These are phyloP conservation scores for Keqinozyma sinolaborantium DNA, from an alignment of 1,139 yeast genomes.

Conservation along the genomic window DNA sequence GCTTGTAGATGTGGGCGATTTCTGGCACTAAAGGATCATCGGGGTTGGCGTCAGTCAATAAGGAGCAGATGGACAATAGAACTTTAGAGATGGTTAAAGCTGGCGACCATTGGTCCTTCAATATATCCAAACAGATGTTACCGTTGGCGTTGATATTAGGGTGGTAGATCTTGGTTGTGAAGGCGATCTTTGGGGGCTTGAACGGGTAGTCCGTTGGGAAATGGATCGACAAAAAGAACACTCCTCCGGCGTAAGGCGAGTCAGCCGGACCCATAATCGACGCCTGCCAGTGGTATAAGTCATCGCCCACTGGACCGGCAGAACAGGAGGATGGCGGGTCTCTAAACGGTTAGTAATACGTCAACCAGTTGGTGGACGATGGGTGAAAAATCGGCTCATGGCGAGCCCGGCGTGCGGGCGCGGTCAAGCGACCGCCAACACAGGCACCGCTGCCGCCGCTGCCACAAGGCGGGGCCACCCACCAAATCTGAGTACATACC, in stretches of 20 bases:
- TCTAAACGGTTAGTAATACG: constrained; percentile 33
- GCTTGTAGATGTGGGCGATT: constrained; percentile 94
- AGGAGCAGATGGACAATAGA: constrained; percentile 80
- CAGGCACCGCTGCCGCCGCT: not conserved
- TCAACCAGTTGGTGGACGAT: not conserved
- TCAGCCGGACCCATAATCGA: constrained; percentile 95
- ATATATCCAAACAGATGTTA: constrained; percentile 79
- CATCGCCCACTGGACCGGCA: constrained; percentile 98
- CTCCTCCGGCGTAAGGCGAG: constrained; percentile 92
- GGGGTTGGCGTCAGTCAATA: constrained; percentile 96
- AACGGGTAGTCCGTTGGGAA: constrained; percentile 95
- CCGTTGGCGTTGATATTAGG: constrained; percentile 90
- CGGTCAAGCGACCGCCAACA: no score
- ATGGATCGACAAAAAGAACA: constrained; percentile 84
- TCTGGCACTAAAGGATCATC: constrained; percentile 99
- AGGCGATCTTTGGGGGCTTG: constrained; percentile 90
- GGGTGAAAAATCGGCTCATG: not conserved
- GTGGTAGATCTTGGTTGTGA: constrained; percentile 87
- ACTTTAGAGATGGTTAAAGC: constrained; percentile 89
- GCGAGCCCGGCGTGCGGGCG: not conserved
- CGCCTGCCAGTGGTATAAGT: constrained; percentile 95
- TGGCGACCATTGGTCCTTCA: constrained; percentile 90
- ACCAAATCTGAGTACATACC: constrained; percentile 49
- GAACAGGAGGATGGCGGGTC: constrained; percentile 99
- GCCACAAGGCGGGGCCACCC: not conserved